phyloP scores from a whole-genome alignment of 805 yeast genomes.

The Komagataella ulmi region DNA sequence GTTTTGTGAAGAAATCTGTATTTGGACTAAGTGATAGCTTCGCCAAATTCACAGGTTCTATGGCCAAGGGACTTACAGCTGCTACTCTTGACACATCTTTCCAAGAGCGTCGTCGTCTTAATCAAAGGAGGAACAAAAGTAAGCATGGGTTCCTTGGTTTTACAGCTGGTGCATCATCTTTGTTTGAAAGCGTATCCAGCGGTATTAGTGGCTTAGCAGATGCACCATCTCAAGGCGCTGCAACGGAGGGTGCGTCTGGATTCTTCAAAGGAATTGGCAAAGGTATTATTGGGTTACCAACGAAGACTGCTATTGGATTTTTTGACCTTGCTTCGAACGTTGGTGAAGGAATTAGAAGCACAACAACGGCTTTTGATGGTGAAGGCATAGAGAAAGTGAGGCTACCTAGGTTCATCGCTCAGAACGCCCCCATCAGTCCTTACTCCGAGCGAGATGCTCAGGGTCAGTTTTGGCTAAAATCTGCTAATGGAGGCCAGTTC shows the following conservation, averaged over 20 bases:
- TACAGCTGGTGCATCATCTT: conserved; percentile 76
- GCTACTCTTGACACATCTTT: conserved; percentile 80
- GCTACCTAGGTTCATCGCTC: conserved; percentile 63
- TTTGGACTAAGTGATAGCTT: conserved; percentile 91
- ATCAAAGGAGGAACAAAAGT: conserved; percentile 66
- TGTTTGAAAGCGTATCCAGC: conserved; percentile 74
- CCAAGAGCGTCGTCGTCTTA: conserved; percentile 69
- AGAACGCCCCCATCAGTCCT: conserved; percentile 62
- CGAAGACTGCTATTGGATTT: conserved; percentile 91
- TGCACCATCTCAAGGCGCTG: conserved; percentile 85
- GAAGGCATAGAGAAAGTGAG: conserved; percentile 70
- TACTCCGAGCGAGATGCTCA: conserved; percentile 76
- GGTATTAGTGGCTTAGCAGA: conserved; percentile 85
- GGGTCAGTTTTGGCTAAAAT: conserved; percentile 87
- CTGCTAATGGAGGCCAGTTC: conserved; percentile 68
- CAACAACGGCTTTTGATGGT: conserved; percentile 80
- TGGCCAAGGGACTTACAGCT: conserved; percentile 87
- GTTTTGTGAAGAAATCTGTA: conserved; percentile 88
- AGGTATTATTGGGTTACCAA: conserved; percentile 91
- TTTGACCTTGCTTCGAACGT: conserved; percentile 87
- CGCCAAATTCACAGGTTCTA: conserved; percentile 83
- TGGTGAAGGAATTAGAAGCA: conserved; percentile 86
- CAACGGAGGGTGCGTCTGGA: conserved; percentile 81
- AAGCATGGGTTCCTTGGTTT: conserved; percentile 78
- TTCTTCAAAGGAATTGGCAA: conserved; percentile 89